phyloP scores from a whole-genome alignment of 805 yeast genomes.

The Starmerella kuoi region DNA sequence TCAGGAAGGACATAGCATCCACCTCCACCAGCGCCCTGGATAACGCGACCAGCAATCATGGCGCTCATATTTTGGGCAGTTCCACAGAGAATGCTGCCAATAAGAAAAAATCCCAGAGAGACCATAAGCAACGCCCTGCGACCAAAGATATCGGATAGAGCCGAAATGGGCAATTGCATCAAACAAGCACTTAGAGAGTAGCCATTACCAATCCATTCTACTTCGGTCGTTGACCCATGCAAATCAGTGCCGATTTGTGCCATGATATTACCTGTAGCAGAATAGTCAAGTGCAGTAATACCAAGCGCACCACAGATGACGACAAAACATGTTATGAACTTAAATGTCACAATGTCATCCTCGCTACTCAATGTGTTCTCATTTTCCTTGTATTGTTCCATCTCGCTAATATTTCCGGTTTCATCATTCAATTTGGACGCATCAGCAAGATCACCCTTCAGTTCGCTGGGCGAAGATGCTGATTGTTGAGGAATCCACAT shows the following conservation, averaged over 20 bases:
- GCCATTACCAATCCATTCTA: conserved; percentile 27
- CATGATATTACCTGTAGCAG: conserved; percentile 21
- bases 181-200: conserved; percentile 23
- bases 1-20: conserved; percentile 48
- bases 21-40: conserved; percentile 63
- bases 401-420: too few species aligned
- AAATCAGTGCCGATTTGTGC: conserved; percentile 17
- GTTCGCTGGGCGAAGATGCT: too few species aligned
- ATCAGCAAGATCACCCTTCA: too few species aligned
- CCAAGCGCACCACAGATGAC: conserved; percentile 6
- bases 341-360: not conserved
- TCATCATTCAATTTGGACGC: too few species aligned
- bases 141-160: conserved; percentile 25
- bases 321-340: conserved; percentile 1
- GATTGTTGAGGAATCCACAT: too few species aligned
- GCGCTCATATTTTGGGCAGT: conserved; percentile 43
- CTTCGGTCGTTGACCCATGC: conserved; percentile 23
- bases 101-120: conserved; percentile 43
- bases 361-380: too few species aligned
- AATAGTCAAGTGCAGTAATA: conserved; percentile 18
- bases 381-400: too few species aligned
- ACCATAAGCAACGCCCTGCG: conserved; percentile 39
- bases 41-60: conserved; percentile 57
- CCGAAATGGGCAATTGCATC: conserved; percentile 19
- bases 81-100: conserved; percentile 51